Conservation (phyloP, 139 green algal species). For the Auxenochlorella pyrenoidosa region DNA sequence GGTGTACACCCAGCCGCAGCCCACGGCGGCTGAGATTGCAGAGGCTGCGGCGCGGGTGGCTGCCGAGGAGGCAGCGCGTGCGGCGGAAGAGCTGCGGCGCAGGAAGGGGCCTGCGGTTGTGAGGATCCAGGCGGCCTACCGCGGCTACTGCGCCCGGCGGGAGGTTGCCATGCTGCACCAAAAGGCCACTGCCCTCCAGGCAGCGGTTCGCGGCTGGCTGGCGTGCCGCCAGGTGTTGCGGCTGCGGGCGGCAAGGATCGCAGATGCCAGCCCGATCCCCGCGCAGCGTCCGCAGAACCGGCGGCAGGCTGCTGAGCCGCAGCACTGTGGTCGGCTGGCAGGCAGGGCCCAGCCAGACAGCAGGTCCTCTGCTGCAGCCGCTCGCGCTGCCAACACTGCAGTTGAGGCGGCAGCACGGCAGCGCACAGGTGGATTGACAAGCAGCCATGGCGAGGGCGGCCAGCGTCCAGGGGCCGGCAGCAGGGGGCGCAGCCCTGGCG, state of each 20-base stretch:
- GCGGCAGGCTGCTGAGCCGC: neutral
- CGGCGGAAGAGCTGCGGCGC: neutral
- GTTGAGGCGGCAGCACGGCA: neutral
- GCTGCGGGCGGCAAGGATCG: neutral
- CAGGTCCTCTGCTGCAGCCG: neutral
- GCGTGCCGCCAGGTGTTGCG: neutral
- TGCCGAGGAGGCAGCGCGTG: neutral
- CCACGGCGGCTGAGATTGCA: neutral
- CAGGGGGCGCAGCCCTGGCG: neutral
- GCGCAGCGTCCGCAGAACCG: neutral
- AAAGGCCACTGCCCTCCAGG: neutral
- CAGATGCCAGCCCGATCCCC: neutral
- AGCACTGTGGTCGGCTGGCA: neutral
- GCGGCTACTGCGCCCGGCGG: neutral
- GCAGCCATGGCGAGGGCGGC: no score
- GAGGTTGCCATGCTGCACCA: neutral
- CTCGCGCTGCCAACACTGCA: neutral
- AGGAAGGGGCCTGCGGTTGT: neutral
- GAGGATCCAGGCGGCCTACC: neutral
- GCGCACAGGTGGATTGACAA: neutral
- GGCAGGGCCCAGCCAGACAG: neutral
- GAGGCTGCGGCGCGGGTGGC: constrained; percentile 10
- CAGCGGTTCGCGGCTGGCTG: neutral
- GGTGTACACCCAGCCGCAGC: neutral
- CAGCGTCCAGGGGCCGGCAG: neutral